Base-by-base conservation (phyloP, 2,329 filamentous ascomycete genomes). In the Dichotomopilus funicola region DNA sequence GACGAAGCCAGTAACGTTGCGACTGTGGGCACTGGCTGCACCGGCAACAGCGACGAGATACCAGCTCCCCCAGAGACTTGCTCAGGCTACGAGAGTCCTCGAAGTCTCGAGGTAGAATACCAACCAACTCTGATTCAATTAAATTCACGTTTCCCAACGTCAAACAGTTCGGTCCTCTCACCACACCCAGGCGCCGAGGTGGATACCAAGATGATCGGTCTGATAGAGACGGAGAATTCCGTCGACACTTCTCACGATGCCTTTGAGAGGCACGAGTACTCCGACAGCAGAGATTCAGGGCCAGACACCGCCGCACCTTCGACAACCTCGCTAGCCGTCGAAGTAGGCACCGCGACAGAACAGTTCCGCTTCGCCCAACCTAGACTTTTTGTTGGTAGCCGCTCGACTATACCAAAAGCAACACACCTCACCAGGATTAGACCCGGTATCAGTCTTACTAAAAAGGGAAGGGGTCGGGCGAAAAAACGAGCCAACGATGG, bases 311-410 rank as follows among this genome's bases (percentile, higher is more conserved):
- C 49, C 36, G 50, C 53, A 8, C 38, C 47, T 12, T 58, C 58
- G 7, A 34, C 44, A 5, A 47, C 51, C 13, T 60, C 61, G 35
- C 46, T 61, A 51, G 55, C 49, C 10, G 63, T 59, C 8, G 58
- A 59, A n/a, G 13, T 54, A 31, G 54, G 41, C 5, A 49, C 53
- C n/a, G 11, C 49, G 42, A 49, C 44, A n/a, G 59, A 60, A 9
- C 56, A 56, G 11, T 67, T 66, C 49, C 62, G 52, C 27, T 68
- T 69, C 51, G 60, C 58, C 11, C 63, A 56, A 31, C 66, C 67
- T 9, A 69, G 62, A 55, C 55, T 60, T 1, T 69, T 68, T 49
- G 55, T 67, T 2, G 67, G 67, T 6, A 67, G 58, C 40, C 58
- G 61, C n/a, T 63, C 64, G 9, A 53, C 50, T 34, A 41, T 46